Evolutionary conservation across 2,329 filamentous ascomycete species (phyloP), one percentile per base, ranked within the genome.

Genomic region (Davidsoniella neocaledoniae): DNA sequence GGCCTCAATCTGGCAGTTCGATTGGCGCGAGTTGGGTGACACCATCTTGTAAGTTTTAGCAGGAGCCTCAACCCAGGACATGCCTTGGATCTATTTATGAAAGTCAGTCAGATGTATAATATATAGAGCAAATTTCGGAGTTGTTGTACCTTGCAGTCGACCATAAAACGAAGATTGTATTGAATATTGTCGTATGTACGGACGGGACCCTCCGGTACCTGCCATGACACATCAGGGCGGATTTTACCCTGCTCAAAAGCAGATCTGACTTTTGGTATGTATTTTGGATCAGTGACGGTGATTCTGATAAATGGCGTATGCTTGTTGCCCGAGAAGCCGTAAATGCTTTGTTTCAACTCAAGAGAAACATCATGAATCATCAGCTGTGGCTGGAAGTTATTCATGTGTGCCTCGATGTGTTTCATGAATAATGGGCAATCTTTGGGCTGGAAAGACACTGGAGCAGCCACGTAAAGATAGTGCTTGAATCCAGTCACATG

Each of bases 401-500:
- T 83, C 46, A 94, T 64, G 60, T 84, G 79, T 5, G 74, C 71
- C 59, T 98, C 88, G 33, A 98, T 75, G 59, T 79, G 96, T 3
- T 76, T 70, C 61, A 82, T 84, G 70, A 83, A 98, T 0, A 76
- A 68, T 14, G 79, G 72, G 62, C 86, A 87, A 61, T 98, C 87
- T 40, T 79, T 73, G 43, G 78, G 77, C 25, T 77, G 76, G 63
- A 98, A 98, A 23, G 77, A 76, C 7, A 88, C 69, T 0, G 91
- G 91, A 0, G 93, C 91, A 8, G 86, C 83, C 43, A 96, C 79
- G 59, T 94, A 98, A 50, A 98, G 77, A 62, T 98, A 98, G 63
- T 98, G 91, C 57, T 86, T 81, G 66, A 98, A 98, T 60, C 87
- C 86, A 14, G 85, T 94, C 55, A 98, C 88, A 63, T 98, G 91